Evolutionary conservation across 805 yeast species (phyloP).

Genomic region (Ogataea corticis): DNA sequence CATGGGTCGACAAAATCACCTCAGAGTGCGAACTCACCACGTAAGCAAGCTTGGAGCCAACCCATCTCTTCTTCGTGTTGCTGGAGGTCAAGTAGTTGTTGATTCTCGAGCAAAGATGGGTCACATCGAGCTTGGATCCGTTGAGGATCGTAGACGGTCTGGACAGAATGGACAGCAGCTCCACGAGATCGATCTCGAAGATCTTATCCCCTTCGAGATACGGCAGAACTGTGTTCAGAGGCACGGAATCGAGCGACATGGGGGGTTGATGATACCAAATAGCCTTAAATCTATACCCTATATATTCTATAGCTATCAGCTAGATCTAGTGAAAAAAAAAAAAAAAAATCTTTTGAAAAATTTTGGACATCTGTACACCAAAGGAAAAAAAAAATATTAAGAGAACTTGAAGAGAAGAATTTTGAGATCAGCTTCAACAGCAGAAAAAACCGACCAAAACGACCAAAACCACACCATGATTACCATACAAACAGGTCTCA

Average conservation of each 20-base stretch:
- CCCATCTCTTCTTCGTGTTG: slow-evolving; percentile 52
- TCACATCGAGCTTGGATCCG: slow-evolving; percentile 51
- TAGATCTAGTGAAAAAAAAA: background rate
- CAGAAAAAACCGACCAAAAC: no score
- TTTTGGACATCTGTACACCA: slow-evolving; percentile 10
- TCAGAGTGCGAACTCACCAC: slow-evolving; percentile 41
- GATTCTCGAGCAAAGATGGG: slow-evolving; percentile 48
- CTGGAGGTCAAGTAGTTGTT: slow-evolving; percentile 46
- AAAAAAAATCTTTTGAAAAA: background rate
- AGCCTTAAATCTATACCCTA: no score
- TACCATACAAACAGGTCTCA: slow-evolving; percentile 21
- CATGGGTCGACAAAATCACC: slow-evolving; percentile 42
- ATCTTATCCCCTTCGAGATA: slow-evolving; percentile 28
- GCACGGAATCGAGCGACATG: slow-evolving; percentile 9
- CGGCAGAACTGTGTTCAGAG: slow-evolving; percentile 29
- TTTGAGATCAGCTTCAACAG: no score
- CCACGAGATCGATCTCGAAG: slow-evolving; percentile 23
- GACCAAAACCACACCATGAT: slow-evolving; percentile 4
- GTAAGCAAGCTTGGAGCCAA: slow-evolving; percentile 53
- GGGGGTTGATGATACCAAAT: background rate
- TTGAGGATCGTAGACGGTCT: slow-evolving; percentile 34
- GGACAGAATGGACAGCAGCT: slow-evolving; percentile 26
- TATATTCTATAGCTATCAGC: no score
- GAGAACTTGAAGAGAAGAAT: background rate
- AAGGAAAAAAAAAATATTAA: no score